phyloP scores from a whole-genome alignment of 345 rosid species.

The Gossypium mustelinum region DNA sequence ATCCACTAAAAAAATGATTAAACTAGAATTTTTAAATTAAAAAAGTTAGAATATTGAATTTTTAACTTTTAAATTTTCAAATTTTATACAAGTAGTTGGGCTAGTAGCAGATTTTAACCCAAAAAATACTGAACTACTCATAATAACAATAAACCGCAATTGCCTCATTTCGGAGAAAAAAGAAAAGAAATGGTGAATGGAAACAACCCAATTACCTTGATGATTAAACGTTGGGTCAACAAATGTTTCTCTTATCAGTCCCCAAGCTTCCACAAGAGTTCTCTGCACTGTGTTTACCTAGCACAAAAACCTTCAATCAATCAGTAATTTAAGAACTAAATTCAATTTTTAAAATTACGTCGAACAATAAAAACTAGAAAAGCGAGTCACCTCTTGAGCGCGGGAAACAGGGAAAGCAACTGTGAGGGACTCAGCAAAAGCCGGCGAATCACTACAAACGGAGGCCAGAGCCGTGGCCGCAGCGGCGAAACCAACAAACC shows the following conservation, averaged over 20 bases:
- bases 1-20: no score
- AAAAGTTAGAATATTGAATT: no score
- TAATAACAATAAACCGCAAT: not conserved
- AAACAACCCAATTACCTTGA: constrained; percentile 47
- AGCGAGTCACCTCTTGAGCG: constrained; percentile 57
- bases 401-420: constrained; percentile 85
- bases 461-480: constrained; percentile 52
- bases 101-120: no score
- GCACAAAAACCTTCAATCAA: constrained; percentile 14
- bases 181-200: not conserved
- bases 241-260: constrained; percentile 83
- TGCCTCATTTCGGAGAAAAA: not conserved
- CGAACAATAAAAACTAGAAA: not conserved
- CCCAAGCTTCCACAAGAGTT: constrained; percentile 96
- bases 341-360: not conserved
- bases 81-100: no score
- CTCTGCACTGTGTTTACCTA: constrained; percentile 84
- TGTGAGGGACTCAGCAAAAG: constrained; percentile 68
- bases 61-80: no score
- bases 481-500: constrained; percentile 50
- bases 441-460: constrained; percentile 49
- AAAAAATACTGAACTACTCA: no score
- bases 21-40: no score
- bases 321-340: constrained; percentile 12
- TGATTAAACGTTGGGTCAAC: constrained; percentile 83